Evolutionary conservation across 2,329 filamentous ascomycete species (phyloP).

Genomic region (Dactylellina sp.): DNA sequence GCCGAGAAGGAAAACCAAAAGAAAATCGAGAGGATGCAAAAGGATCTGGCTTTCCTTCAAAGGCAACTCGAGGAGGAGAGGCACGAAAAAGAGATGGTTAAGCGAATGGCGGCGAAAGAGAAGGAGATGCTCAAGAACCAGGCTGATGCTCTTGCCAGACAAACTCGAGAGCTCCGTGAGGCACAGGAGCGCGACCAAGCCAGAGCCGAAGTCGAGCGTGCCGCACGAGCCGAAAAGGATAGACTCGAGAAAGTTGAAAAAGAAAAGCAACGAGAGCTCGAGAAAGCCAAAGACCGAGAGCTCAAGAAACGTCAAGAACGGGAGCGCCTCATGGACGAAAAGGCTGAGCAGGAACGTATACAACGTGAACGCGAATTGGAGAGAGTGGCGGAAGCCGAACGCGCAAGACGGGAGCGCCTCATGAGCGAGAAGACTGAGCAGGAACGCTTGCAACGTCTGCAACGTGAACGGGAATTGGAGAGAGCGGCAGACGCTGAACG

Average conservation of each 20-base stretch:
- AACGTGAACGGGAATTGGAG: constrained; percentile 51
- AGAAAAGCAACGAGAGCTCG: constrained; percentile 41
- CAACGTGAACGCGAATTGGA: constrained; percentile 53
- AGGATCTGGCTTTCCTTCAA: constrained; percentile 42
- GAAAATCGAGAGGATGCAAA: constrained; percentile 54
- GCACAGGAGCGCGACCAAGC: constrained; percentile 52
- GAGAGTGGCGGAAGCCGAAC: constrained; percentile 42
- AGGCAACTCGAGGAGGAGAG: constrained; percentile 49
- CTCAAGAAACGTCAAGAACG: constrained; percentile 48
- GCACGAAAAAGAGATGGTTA: constrained; percentile 49
- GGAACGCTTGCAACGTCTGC: constrained; percentile 51
- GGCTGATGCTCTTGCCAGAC: constrained; percentile 38
- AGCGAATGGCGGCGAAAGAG: constrained; percentile 47
- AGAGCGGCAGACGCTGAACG: constrained; percentile 48
- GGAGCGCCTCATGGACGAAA: constrained; percentile 48
- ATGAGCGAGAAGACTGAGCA: constrained; percentile 54
- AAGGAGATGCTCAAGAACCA: constrained; percentile 47
- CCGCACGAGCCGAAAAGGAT: constrained; percentile 49
- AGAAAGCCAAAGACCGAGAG: constrained; percentile 49
- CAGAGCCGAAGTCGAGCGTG: constrained; percentile 52
- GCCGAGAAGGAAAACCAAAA: constrained; percentile 53
- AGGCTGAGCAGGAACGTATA: constrained; percentile 49
- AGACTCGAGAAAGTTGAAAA: constrained; percentile 44
- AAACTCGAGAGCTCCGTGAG: constrained; percentile 51
- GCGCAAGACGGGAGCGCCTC: constrained; percentile 32